phyloP scores from a whole-genome alignment of 2,329 filamentous ascomycete species.

The Truncatella angustata region DNA sequence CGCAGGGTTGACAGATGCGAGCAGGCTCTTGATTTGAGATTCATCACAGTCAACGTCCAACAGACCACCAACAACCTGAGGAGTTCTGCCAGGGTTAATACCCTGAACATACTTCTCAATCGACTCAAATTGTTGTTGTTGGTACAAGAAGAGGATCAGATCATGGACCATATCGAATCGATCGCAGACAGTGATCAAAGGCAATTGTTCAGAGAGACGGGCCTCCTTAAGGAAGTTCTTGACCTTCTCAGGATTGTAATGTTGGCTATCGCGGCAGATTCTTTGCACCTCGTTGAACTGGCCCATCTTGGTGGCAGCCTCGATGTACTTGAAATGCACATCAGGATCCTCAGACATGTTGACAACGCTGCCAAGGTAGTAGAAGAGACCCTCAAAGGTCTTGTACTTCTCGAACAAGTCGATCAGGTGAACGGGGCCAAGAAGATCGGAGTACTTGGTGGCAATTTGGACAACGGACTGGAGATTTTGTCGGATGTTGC shows the following conservation, averaged over 20 bases:
- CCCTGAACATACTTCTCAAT: slow-evolving; percentile 98
- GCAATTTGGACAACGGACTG: slow-evolving; percentile 93
- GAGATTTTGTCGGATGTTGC: slow-evolving; percentile 95
- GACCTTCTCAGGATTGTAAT: slow-evolving; percentile 89
- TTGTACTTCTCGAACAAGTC: slow-evolving; percentile 97
- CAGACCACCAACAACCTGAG: slow-evolving; percentile 87
- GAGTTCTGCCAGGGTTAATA: slow-evolving; percentile 88
- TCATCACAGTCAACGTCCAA: slow-evolving; percentile 98
- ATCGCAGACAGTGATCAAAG: slow-evolving; percentile 97
- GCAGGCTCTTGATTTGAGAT: slow-evolving; percentile 87
- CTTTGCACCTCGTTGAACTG: slow-evolving; percentile 96
- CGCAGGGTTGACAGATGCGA: slow-evolving; percentile 78
- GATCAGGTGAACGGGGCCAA: slow-evolving; percentile 84
- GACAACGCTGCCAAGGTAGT: slow-evolving; percentile 96
- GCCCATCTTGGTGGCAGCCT: slow-evolving; percentile 89
- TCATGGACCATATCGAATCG: slow-evolving; percentile 99
- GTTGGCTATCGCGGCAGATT: slow-evolving; percentile 90
- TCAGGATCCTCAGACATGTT: slow-evolving; percentile 94
- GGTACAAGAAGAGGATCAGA: slow-evolving; percentile 92
- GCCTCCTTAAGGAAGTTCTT: slow-evolving; percentile 99
- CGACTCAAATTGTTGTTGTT: slow-evolving; percentile 98
- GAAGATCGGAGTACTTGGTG: slow-evolving; percentile 95
- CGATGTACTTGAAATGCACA: slow-evolving; percentile 99
- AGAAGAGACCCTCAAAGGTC: slow-evolving; percentile 94
- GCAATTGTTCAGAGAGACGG: slow-evolving; percentile 85